A percentile compares a stretch with the other conserved stretches of the same genome.
Evolutionary conservation across 2,329 filamentous ascomycete genomes (phyloP).

Genomic region (Trichophyton rubrum): DNA sequence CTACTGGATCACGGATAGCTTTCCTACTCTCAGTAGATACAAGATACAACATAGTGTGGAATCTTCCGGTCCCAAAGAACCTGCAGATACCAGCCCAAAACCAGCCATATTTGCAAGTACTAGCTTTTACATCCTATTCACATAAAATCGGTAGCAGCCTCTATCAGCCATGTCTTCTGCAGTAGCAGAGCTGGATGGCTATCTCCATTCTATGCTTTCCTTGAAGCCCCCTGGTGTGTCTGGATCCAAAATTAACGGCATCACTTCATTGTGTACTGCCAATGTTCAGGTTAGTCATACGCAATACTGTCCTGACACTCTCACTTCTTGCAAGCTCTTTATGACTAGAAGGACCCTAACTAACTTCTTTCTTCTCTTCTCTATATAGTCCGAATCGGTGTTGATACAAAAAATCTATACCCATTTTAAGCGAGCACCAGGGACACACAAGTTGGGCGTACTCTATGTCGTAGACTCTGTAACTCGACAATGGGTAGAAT

Average conservation of each 20-base stretch:
- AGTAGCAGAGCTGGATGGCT: constrained; percentile 80
- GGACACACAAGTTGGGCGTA: constrained; percentile 94
- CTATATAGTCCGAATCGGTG: constrained; percentile 70
- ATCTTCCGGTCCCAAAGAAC: not conserved
- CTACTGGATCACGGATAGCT: constrained; percentile 5
- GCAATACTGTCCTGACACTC: constrained; percentile 3
- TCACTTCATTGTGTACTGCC: constrained; percentile 76
- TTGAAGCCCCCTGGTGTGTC: constrained; percentile 91
- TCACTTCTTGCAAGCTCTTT: not conserved
- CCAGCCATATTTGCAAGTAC: constrained; percentile 4
- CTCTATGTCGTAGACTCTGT: constrained; percentile 99
- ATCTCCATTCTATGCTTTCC: constrained; percentile 79
- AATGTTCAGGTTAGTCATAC: constrained; percentile 68
- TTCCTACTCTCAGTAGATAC: constrained; percentile 6
- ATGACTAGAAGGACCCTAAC: not conserved
- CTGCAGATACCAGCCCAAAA: not conserved
- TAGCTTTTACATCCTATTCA: constrained; percentile 1
- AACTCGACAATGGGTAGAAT: constrained; percentile 96
- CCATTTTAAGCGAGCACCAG: constrained; percentile 88
- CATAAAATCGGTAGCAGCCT: constrained; percentile 9
- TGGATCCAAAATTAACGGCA: constrained; percentile 74
- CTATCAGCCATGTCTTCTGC: constrained; percentile 55
- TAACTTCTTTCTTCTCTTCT: constrained; percentile 20
- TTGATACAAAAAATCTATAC: constrained; percentile 94
- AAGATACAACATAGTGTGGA: constrained; percentile 1